Evolutionary conservation across 2,329 filamentous ascomycete genomes (phyloP), one percentile per base, ranked within the genome.

Genomic region (Talaromyces sp.): DNA sequence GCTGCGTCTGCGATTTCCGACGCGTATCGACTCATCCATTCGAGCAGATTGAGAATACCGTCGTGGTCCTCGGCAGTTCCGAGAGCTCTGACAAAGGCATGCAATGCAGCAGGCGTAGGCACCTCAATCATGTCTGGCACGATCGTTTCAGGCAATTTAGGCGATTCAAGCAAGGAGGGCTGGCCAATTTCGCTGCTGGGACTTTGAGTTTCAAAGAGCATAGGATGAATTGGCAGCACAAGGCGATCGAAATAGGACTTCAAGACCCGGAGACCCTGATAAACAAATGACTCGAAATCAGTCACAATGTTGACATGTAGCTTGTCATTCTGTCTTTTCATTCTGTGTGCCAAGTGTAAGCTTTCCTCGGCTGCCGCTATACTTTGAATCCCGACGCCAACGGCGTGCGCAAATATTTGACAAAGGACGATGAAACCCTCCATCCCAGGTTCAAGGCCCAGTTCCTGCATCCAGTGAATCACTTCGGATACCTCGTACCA

Each of bases 31-130:
- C 71, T 75, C 76, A 82, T 81, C 79, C 79, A 81, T 19, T 72
- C 73, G 49, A 82, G 69, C 24, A 82, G 70, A 57, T 73, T 72
- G 39, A 81, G 62, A 22, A 82, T 65, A 13, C 77, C 75, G 43
- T 78, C 72, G 47, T 75, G 73, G 63, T 82, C 80, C 63, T 73
- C 73, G 6, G 74, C 73, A 4, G 74, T 67, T 11, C 80, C 80
- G 13, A 82, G 71, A 35, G 76, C 75, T 49, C 80, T 73, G 52
- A 81, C 73, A 65, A 80, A 80, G 5, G 72, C 72, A 70, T 82
- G 80, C 13, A 82, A 71, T 13, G 71, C 69, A 41, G 77, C 74
- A 60, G 78, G 78, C 1, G 70, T 69, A 6, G 80, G 80, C 2
- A 76, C 73, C 41, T 76, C 72, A 35, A 78, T 69, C 60, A 78